Percentiles rank a stretch among this genome's conserved stretches.
These are phyloP conservation scores for Ichthyophonus hoferi DNA, from an alignment of 208 protist genomes.

Conservation along the genomic window DNA sequence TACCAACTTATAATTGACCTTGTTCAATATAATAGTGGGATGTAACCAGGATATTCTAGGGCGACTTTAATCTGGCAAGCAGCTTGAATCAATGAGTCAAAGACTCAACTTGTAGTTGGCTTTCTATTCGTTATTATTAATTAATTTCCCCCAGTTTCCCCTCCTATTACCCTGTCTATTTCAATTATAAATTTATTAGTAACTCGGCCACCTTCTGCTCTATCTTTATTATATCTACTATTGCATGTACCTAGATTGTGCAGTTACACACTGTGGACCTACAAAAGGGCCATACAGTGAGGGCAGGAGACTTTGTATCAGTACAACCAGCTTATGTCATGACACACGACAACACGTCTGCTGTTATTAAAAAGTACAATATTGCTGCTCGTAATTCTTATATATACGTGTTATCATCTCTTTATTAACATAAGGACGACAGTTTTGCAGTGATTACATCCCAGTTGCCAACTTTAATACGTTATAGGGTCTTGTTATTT, in stretches of 20 bases:
- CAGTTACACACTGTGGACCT: conserved; percentile 32
- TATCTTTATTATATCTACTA: no score
- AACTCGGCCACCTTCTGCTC: no score
- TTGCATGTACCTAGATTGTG: conserved; percentile 51
- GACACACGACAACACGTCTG: conserved; percentile 66
- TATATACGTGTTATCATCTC: background rate
- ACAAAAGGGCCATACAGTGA: conserved; percentile 4
- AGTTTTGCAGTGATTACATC: background rate
- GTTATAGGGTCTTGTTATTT: background rate
- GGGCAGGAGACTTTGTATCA: conserved; percentile 57
- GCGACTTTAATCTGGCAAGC: no score
- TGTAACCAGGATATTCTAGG: no score
- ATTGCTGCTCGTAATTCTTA: conserved; percentile 14
- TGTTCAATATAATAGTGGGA: no score
- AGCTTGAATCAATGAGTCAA: no score
- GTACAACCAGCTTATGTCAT: conserved; percentile 63
- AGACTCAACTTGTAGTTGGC: no score
- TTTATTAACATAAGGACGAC: conserved; percentile 2
- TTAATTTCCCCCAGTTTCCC: no score
- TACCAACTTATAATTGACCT: no score
- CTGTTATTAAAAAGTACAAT: conserved; percentile 64
- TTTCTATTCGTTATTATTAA: no score
- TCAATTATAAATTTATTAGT: no score
- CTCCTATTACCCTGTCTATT: no score
- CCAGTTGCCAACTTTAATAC: background rate